phyloP scores from a whole-genome alignment of 2,329 filamentous ascomycete genomes.

The Cladobotryum mycophilum region DNA sequence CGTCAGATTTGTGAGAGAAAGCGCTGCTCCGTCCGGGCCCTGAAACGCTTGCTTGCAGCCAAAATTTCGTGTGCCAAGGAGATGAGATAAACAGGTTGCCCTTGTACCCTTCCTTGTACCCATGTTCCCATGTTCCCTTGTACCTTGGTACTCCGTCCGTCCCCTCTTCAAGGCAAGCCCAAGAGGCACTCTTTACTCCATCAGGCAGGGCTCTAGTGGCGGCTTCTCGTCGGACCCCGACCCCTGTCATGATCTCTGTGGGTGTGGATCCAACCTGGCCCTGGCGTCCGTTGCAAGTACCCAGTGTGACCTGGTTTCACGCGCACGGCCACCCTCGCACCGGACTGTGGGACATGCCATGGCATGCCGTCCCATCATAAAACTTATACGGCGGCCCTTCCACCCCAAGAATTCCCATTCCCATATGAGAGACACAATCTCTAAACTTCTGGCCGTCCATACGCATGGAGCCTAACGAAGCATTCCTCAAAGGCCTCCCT shows the following conservation, averaged over 20 bases:
- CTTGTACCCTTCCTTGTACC: background rate
- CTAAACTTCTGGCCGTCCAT: background rate
- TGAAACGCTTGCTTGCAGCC: background rate
- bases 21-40: background rate
- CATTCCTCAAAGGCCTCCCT: slow-evolving; percentile 11
- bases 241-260: slow-evolving; percentile 2
- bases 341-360: slow-evolving; percentile 13
- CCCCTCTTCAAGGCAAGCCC: background rate
- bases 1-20: background rate
- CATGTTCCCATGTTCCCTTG: background rate
- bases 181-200: too few relatives aligned
- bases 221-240: background rate
- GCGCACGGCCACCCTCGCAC: slow-evolving; percentile 7
- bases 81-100: background rate
- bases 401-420: background rate
- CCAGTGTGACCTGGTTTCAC: slow-evolving; percentile 2
- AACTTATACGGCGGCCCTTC: slow-evolving; percentile 3
- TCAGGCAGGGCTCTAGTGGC: too few relatives aligned
- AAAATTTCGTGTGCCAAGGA: background rate
- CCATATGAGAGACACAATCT: background rate
- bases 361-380: background rate
- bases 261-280: slow-evolving; percentile 1
- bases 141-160: background rate
- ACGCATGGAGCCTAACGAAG: slow-evolving; percentile 6
- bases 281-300: slow-evolving; percentile 8